Evolutionary conservation across 2,329 filamentous ascomycete species (phyloP).

Genomic region (Phialocephala subalpina): DNA sequence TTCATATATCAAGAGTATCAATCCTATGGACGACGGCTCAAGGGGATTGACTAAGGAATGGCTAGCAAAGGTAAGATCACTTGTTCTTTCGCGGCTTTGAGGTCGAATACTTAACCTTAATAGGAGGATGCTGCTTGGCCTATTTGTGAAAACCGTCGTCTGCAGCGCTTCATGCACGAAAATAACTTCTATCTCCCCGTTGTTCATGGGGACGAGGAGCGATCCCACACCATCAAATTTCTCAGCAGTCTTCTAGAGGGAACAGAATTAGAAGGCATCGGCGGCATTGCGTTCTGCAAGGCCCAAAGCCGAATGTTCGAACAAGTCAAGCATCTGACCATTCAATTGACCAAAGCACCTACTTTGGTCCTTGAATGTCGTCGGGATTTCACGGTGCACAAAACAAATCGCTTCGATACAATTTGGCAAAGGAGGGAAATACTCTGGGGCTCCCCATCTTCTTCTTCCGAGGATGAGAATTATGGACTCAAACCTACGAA

Average conservation of each 20-base stretch:
- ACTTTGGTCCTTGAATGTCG: not conserved
- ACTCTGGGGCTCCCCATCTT: not conserved
- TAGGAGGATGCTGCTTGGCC: slow-evolving; percentile 12
- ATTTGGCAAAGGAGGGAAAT: not conserved
- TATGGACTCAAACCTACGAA: not conserved
- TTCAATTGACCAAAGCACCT: not conserved
- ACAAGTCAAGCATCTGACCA: not conserved
- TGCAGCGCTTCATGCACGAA: slow-evolving; percentile 15
- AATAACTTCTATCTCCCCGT: slow-evolving; percentile 3
- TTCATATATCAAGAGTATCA: slow-evolving; percentile 11
- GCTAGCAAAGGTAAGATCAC: slow-evolving; percentile 12
- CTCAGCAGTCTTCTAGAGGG: not conserved
- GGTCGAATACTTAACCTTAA: not conserved
- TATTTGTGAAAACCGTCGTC: not conserved
- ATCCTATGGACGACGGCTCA: slow-evolving; percentile 5
- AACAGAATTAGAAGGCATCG: not conserved
- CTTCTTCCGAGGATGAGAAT: not conserved
- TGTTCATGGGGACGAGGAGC: not conserved
- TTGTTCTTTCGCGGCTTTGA: not conserved
- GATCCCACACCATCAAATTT: not conserved
- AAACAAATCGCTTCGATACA: slow-evolving; percentile 1
- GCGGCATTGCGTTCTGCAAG: too few species aligned
- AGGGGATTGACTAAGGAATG: slow-evolving; percentile 15
- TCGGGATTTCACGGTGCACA: not conserved
- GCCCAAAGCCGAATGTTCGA: not conserved